Evolutionary conservation across 805 yeast species (phyloP).

Genomic region (Pichia sporocuriosa): DNA sequence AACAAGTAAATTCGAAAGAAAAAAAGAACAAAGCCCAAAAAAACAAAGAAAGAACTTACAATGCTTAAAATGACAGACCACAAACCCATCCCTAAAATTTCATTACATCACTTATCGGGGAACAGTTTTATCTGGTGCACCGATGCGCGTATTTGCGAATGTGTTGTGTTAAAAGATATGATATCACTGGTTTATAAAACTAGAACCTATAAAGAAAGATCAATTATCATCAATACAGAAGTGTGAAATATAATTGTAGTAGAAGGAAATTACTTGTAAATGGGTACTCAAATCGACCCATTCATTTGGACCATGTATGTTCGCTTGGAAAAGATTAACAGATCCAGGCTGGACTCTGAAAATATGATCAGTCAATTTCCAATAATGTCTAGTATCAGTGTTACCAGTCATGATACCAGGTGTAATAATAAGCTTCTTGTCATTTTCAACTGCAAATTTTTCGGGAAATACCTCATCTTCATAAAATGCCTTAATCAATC

Average conservation of each 20-base stretch:
- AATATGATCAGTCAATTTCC: constrained; percentile 53
- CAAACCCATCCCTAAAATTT: no score
- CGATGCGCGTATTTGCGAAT: no score
- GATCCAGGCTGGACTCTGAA: constrained; percentile 49
- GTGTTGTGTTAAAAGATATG: no score
- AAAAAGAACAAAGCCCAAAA: neutral
- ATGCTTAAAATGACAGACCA: no score
- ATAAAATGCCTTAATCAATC: constrained; percentile 54
- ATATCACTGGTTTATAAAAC: no score
- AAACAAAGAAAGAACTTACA: no score
- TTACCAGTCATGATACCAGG: constrained; percentile 62
- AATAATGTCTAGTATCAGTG: constrained; percentile 62
- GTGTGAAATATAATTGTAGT: constrained; percentile 16
- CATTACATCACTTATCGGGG: no score
- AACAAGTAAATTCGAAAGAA: neutral
- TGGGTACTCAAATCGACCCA: constrained; percentile 49
- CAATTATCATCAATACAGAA: constrained; percentile 2
- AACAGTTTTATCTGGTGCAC: no score
- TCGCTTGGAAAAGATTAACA: constrained; percentile 20
- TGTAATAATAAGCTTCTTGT: constrained; percentile 33
- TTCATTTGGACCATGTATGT: constrained; percentile 63
- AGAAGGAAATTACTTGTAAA: constrained; percentile 44
- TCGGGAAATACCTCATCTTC: constrained; percentile 40
- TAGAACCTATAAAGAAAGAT: neutral
- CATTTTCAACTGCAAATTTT: constrained; percentile 15